phyloP scores from a whole-genome alignment of 2,329 filamentous ascomycete species.

The Claviceps sp. region DNA sequence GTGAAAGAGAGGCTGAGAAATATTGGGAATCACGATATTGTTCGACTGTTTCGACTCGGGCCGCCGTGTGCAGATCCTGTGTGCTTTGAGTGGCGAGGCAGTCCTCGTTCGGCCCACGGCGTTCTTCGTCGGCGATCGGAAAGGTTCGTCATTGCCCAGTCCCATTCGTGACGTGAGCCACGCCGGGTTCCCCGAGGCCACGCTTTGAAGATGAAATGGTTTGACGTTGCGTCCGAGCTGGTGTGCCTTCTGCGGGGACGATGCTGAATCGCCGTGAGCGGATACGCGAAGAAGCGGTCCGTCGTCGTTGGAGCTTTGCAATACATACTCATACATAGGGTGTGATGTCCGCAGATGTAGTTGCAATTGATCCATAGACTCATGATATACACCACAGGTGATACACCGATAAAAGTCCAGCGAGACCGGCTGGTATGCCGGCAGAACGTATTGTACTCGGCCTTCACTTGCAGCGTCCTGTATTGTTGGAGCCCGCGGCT shows the following conservation, averaged over 20 bases:
- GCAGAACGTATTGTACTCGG: constrained; percentile 32
- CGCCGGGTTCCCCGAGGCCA: constrained; percentile 30
- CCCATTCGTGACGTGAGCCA: constrained; percentile 31
- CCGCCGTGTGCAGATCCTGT: constrained; percentile 6
- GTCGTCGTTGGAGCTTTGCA: constrained; percentile 22
- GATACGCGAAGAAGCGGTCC: constrained; percentile 27
- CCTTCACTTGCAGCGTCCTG: constrained; percentile 21
- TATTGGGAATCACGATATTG: constrained; percentile 33
- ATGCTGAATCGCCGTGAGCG: constrained; percentile 14
- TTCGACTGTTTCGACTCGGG: constrained; percentile 8
- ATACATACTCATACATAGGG: constrained; percentile 29
- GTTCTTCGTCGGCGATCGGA: constrained; percentile 13
- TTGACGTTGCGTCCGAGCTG: constrained; percentile 29
- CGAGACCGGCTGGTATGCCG: constrained; percentile 28
- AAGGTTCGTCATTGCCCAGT: constrained; percentile 16
- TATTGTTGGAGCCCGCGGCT: constrained; percentile 19
- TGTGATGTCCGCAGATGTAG: constrained; percentile 34
- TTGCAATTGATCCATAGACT: constrained; percentile 33
- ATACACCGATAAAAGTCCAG: constrained; percentile 39
- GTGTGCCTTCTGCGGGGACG: constrained; percentile 23
- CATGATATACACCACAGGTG: constrained; percentile 33
- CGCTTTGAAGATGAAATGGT: constrained; percentile 31
- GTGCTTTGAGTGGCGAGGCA: constrained; percentile 11
- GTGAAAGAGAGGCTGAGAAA: constrained; percentile 41
- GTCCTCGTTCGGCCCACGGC: constrained; percentile 12